Evolutionary conservation across 495 filamentous ascomycete species (phyloP).

Genomic region (Parmelia sp.): DNA sequence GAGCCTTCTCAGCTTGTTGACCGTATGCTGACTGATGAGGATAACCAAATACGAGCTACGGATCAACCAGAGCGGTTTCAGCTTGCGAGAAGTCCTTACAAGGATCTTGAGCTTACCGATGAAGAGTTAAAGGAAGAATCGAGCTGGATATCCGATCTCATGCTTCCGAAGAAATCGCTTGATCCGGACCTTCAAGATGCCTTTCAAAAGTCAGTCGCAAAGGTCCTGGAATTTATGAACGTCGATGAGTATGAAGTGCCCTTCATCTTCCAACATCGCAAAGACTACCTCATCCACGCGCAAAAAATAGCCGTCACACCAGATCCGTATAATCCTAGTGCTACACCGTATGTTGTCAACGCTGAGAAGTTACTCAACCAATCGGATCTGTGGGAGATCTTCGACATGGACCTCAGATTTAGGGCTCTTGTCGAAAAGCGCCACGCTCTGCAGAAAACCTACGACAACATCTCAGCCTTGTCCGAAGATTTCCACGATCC

Average conservation of each 20-base stretch:
- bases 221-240: constrained; percentile 92
- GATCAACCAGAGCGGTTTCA: constrained; percentile 96
- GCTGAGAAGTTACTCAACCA: constrained; percentile 88
- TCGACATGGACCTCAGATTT: constrained; percentile 92
- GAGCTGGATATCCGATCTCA: constrained; percentile 79
- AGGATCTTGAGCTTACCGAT: constrained; percentile 63
- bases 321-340: constrained; percentile 53
- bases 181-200: constrained; percentile 63
- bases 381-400: constrained; percentile 87
- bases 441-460: constrained; percentile 68
- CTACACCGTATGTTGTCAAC: constrained; percentile 62
- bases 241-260: constrained; percentile 90
- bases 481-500: constrained; percentile 48
- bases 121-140: constrained; percentile 86
- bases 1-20: constrained; percentile 91
- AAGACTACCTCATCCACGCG: constrained; percentile 94
- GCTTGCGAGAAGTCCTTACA: constrained; percentile 80
- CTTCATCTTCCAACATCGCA: constrained; percentile 95
- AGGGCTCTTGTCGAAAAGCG: constrained; percentile 85
- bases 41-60: constrained; percentile 75
- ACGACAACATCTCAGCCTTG: constrained; percentile 59
- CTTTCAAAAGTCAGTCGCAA: constrained; percentile 79
- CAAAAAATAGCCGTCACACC: constrained; percentile 57
- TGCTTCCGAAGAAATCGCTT: constrained; percentile 75
- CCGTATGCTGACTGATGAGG: constrained; percentile 89